Base-by-base conservation (phyloP, 371 early-diverging fungal genomes). In the Mucor lusitanicus region DNA sequence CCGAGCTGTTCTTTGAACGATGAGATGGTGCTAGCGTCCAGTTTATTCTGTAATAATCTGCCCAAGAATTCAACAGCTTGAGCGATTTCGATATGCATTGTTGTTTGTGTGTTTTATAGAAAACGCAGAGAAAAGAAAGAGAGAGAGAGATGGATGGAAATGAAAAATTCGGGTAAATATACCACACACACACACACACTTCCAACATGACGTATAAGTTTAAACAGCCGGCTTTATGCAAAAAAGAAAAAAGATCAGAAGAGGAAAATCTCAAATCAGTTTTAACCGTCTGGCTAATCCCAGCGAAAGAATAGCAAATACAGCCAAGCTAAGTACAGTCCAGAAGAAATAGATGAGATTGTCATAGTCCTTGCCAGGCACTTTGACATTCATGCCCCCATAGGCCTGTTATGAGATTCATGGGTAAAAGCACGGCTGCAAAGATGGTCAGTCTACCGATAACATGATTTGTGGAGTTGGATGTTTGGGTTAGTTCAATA, bases 401-500 rank as follows among this genome's bases (percentile, higher is more conserved):
- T 56, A 81, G 61, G 39, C 97, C 97, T 6, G 97, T 93, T 23
- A 97, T 83, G 46, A 98, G 82, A 68, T 96, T 97, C 79, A 98
- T 86, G 27, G 98, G 99, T 23, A 98, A 81, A 12, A 97, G 77
- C 13, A 98, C 88, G 50, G 90, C 88, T 1, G 96, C 98, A 70
- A 97, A 79, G 35, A 94, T 91, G 23, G 97, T 96, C 74, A 98
- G 85, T 35, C 90, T 88, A 50, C 94, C 91, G 25, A 97, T 93
- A 1, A 95, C 94, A 60, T 91, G 91, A 72, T 95, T 95, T 9
- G 96, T 95, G 27, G 89, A 73, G 77, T 95, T 95, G 27, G 93
- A 92, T 4, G 95, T 87, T 69, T 94, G 92, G 5, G 97, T 97
- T 72, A 98, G 87, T 70, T 97, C 97, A 33, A 98, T 96, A 15